Conservation (phyloP, 306 rosid species). For the Calophaca sinica region DNA sequence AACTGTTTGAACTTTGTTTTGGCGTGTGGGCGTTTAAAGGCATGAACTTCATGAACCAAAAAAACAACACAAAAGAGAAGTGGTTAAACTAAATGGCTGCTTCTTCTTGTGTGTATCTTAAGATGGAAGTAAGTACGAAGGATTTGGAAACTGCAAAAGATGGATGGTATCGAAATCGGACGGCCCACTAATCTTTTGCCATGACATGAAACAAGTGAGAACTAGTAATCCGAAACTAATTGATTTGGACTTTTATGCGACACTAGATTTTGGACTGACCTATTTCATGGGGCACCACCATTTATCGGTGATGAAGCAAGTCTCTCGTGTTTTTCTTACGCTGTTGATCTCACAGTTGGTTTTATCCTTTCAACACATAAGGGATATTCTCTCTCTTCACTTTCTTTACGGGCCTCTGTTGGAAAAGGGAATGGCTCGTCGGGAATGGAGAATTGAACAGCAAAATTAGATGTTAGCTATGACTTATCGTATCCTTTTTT, state of each 20-base stretch:
- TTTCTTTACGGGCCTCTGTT: neutral
- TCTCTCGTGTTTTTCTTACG: neutral
- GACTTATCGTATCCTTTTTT: no score
- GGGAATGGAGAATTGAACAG: no score
- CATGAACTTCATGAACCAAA: conserved; percentile 49
- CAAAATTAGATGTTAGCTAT: no score
- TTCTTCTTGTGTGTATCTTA: conserved; percentile 38
- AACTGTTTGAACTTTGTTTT: conserved; percentile 40
- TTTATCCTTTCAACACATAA: conserved; percentile 9
- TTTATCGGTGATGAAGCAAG: neutral
- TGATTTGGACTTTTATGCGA: conserved; percentile 39
- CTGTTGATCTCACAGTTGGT: neutral
- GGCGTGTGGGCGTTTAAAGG: conserved; percentile 57
- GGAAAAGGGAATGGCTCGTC: neutral
- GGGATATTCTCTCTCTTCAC: neutral
- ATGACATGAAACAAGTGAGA: neutral
- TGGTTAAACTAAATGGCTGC: conserved; percentile 24
- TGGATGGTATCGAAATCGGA: conserved; percentile 1
- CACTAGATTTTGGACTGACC: conserved; percentile 36
- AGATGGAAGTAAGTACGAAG: neutral
- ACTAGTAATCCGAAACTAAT: neutral
- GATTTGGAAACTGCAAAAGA: conserved; percentile 33
- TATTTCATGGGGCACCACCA: conserved; percentile 20
- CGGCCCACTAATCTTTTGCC: conserved; percentile 31
- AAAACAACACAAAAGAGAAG: no score